Evolutionary conservation across 2,329 filamentous ascomycete species (phyloP).

Genomic region (Ophidiomyces ophidiicola): DNA sequence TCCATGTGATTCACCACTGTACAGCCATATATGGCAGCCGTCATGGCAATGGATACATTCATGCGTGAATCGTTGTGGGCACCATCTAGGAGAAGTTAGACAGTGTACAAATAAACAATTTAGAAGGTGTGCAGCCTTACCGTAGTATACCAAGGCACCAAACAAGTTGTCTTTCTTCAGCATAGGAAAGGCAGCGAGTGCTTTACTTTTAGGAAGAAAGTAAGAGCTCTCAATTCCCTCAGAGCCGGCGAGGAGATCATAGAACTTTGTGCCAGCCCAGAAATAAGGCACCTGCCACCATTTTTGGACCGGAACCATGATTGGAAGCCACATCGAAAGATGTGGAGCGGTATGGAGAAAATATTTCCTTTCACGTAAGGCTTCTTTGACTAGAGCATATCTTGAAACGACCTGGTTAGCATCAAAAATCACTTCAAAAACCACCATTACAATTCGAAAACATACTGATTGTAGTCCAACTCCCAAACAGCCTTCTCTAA

Average conservation of each 20-base stretch:
- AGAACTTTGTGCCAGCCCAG: constrained; percentile 61
- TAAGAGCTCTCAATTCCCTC: constrained; percentile 79
- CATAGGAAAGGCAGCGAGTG: constrained; percentile 80
- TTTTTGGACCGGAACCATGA: constrained; percentile 68
- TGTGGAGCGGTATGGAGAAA: constrained; percentile 75
- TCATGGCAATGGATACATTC: constrained; percentile 82
- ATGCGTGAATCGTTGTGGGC: constrained; percentile 87
- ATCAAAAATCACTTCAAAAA: neutral
- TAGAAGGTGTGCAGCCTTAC: constrained; percentile 23
- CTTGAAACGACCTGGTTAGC: constrained; percentile 17
- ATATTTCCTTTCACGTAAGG: constrained; percentile 68
- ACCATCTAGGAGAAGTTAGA: constrained; percentile 46
- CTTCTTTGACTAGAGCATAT: constrained; percentile 65
- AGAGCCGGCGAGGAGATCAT: constrained; percentile 71
- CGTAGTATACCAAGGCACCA: constrained; percentile 78
- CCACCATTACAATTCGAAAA: constrained; percentile 1
- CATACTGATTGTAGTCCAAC: constrained; percentile 66
- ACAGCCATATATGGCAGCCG: constrained; percentile 71
- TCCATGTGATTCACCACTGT: constrained; percentile 76
- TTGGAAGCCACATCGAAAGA: constrained; percentile 67
- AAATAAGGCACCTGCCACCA: constrained; percentile 75
- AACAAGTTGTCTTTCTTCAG: constrained; percentile 65
- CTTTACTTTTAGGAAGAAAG: constrained; percentile 75
- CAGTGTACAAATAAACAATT: neutral
- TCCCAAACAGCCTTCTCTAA: constrained; percentile 80